Conservation (phyloP, 306 rosid genomes). For the Citrullus colocynthis region DNA sequence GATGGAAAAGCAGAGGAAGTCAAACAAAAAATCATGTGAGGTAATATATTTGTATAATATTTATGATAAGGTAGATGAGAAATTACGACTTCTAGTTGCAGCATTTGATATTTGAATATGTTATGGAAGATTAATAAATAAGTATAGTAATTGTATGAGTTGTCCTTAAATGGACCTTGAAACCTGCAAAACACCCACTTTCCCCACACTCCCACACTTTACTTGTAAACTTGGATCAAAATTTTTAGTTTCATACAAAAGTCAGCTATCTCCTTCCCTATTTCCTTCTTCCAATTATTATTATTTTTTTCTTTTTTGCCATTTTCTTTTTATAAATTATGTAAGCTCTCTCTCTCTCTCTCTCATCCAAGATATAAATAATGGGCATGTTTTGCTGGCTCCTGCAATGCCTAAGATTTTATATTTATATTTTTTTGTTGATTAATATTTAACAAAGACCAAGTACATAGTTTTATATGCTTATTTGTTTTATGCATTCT, state of each 20-base stretch:
- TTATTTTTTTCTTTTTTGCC: background rate
- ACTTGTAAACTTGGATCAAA: background rate
- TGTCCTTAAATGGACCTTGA: background rate
- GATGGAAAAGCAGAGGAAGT: background rate
- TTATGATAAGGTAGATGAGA: background rate
- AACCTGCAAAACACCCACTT: background rate
- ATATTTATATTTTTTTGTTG: background rate
- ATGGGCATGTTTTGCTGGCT: slow-evolving; percentile 4
- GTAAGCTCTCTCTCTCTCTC: background rate
- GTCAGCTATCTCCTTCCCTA: background rate
- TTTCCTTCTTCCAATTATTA: background rate
- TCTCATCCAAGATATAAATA: background rate
- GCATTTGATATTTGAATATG: background rate
- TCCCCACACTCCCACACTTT: background rate
- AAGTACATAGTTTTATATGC: background rate
- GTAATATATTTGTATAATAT: background rate
- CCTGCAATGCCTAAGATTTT: background rate
- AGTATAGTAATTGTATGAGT: background rate
- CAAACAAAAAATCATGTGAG: background rate
- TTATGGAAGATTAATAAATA: background rate
- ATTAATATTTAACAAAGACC: background rate
- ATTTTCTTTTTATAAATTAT: no score
- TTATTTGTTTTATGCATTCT: background rate
- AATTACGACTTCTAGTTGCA: background rate
- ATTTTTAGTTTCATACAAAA: background rate